Conservation (phyloP, 495 filamentous ascomycete genomes). For the Articulospora tetracladia region DNA sequence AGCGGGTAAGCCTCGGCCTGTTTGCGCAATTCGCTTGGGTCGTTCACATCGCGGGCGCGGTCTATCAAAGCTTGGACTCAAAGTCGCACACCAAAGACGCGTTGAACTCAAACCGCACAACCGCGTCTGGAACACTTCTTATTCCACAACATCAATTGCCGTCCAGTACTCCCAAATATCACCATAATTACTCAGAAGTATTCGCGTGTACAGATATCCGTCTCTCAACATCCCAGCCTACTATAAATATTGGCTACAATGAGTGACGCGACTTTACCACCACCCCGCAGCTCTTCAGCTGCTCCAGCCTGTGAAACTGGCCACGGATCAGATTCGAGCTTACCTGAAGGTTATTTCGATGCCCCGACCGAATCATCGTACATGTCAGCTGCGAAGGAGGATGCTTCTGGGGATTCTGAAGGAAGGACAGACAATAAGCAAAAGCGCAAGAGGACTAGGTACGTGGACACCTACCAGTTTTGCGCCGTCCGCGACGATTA, state of each 20-base stretch:
- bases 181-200: not conserved
- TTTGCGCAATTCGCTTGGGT: too few relatives aligned
- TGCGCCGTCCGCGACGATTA: constrained; percentile 7
- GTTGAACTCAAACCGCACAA: not conserved
- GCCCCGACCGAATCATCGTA: constrained; percentile 5
- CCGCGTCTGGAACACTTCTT: not conserved
- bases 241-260: constrained; percentile 25
- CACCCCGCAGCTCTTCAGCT: constrained; percentile 22
- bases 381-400: constrained; percentile 8
- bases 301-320: constrained; percentile 2
- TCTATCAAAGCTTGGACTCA: not conserved
- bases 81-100: too few relatives aligned
- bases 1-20: not conserved
- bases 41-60: too few relatives aligned
- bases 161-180: not conserved
- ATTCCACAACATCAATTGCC: constrained; percentile 18
- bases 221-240: constrained; percentile 7
- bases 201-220: constrained; percentile 1
- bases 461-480: constrained; percentile 18
- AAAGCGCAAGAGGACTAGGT: constrained; percentile 54
- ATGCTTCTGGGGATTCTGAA: constrained; percentile 11
- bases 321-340: constrained; percentile 10
- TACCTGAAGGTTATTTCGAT: constrained; percentile 11
- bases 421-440: constrained; percentile 19
- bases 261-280: constrained; percentile 27